Evolutionary conservation across 1,284 basidiomycete genomes (phyloP).

Genomic region (Irpex sp.): DNA sequence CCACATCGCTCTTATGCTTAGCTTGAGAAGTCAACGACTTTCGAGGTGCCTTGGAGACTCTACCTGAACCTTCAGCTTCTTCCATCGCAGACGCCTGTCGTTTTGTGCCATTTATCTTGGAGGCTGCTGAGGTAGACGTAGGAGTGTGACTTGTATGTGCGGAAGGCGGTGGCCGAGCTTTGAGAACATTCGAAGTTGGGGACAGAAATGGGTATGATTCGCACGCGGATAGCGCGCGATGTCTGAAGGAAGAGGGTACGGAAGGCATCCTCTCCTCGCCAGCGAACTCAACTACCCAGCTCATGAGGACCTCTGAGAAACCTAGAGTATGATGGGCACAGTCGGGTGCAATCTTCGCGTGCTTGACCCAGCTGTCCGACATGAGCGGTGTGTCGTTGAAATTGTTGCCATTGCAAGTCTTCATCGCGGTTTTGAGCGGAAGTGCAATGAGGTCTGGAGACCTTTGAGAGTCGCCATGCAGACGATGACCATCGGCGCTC

Average conservation of each 20-base stretch:
- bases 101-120: not conserved
- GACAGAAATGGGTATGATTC: not conserved
- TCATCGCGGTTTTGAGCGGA: not conserved
- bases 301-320: not conserved
- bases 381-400: not conserved
- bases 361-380: not conserved
- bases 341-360: not conserved
- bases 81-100: not conserved
- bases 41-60: not conserved
- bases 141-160: not conserved
- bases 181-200: not conserved
- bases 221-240: not conserved
- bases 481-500: not conserved
- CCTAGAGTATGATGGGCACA: not conserved
- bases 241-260: not conserved
- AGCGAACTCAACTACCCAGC: not conserved
- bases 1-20: not conserved
- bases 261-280: not conserved
- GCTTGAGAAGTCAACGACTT: not conserved
- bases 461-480: not conserved
- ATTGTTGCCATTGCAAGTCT: not conserved
- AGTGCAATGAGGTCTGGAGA: not conserved
- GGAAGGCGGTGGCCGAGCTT: not conserved
- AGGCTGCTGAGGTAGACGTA: not conserved
- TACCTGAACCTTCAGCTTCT: not conserved